phyloP scores from a whole-genome alignment of 2,329 filamentous ascomycete genomes.

The Pseudopithomyces chartarum region DNA sequence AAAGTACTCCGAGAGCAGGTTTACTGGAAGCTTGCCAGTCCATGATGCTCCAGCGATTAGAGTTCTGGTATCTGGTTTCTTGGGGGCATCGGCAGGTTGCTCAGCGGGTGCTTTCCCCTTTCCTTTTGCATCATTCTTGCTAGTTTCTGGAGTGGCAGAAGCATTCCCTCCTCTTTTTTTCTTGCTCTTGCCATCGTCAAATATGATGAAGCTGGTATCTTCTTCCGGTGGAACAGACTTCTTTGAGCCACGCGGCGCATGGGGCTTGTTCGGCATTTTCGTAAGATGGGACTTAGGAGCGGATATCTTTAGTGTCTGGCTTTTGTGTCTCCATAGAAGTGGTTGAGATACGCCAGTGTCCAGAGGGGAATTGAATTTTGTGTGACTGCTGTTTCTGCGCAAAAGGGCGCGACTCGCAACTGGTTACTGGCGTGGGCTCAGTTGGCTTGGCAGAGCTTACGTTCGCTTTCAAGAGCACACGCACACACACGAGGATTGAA shows the following conservation, averaged over 20 bases:
- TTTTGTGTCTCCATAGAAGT: conserved; percentile 2
- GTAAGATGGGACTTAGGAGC: neutral
- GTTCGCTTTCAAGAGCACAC: neutral
- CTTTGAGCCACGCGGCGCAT: conserved; percentile 51
- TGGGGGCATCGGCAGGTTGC: conserved; percentile 50
- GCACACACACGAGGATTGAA: neutral
- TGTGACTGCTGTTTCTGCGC: conserved; percentile 10
- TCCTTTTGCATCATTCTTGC: conserved; percentile 36
- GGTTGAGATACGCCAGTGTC: neutral
- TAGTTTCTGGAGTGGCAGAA: conserved; percentile 23
- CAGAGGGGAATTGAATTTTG: conserved; percentile 6
- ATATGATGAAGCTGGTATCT: conserved; percentile 56
- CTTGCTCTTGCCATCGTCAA: conserved; percentile 51
- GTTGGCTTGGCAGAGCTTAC: conserved; percentile 4
- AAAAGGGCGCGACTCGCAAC: conserved; percentile 22
- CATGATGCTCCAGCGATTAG: conserved; percentile 93
- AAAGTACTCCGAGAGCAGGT: conserved; percentile 90
- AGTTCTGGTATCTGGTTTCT: conserved; percentile 68
- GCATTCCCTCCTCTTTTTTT: conserved; percentile 45
- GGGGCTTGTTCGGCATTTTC: conserved; percentile 56
- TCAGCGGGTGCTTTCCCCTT: conserved; percentile 38
- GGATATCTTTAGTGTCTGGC: neutral
- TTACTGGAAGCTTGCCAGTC: conserved; percentile 96
- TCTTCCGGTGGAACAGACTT: conserved; percentile 51
- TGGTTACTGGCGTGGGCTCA: conserved; percentile 13